A percentile compares a stretch with the other conserved stretches of the same genome.
Evolutionary conservation across 2,329 filamentous ascomycete species (phyloP).

Genomic region (Ampelomyces quisqualis): DNA sequence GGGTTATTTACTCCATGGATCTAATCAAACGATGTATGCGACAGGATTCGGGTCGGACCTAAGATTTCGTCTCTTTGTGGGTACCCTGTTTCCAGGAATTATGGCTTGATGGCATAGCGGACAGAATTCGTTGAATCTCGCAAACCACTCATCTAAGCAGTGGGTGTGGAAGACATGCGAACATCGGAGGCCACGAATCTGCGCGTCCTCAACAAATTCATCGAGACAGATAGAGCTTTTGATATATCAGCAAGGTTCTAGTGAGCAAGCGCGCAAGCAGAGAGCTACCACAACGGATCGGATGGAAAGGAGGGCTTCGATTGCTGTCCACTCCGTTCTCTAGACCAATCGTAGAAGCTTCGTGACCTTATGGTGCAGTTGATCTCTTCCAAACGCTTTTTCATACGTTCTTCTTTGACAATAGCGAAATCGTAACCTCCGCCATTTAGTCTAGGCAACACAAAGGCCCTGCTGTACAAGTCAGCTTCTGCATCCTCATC

Average conservation of each 20-base stretch:
- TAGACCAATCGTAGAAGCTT: too few relatives aligned
- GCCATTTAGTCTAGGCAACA: conserved; percentile 21
- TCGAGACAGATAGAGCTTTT: conserved; percentile 43
- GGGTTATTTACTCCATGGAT: not conserved
- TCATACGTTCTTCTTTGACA: conserved; percentile 24
- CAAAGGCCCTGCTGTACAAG: conserved; percentile 23
- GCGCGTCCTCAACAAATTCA: conserved; percentile 34
- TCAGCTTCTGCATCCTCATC: not conserved
- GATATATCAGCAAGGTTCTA: conserved; percentile 5
- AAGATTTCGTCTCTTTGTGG: conserved; percentile 7
- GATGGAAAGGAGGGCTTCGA: conserved; percentile 15
- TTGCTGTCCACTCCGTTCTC: conserved; percentile 38
- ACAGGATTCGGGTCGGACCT: conserved; percentile 17
- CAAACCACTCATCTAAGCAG: conserved; percentile 44
- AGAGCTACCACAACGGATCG: conserved; percentile 32
- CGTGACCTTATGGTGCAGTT: conserved; percentile 36
- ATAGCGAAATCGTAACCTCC: conserved; percentile 11
- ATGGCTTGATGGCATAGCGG: conserved; percentile 43
- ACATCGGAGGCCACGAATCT: conserved; percentile 39
- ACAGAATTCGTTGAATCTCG: conserved; percentile 41
- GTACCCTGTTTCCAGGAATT: conserved; percentile 27
- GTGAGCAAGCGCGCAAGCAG: not conserved
- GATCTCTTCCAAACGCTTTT: conserved; percentile 34
- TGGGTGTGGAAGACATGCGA: conserved; percentile 41
- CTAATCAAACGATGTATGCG: conserved; percentile 28